These are phyloP conservation scores for Fusarium decemcellulare DNA, from an alignment of 2,329 filamentous ascomycete genomes.

Conservation along the genomic window DNA sequence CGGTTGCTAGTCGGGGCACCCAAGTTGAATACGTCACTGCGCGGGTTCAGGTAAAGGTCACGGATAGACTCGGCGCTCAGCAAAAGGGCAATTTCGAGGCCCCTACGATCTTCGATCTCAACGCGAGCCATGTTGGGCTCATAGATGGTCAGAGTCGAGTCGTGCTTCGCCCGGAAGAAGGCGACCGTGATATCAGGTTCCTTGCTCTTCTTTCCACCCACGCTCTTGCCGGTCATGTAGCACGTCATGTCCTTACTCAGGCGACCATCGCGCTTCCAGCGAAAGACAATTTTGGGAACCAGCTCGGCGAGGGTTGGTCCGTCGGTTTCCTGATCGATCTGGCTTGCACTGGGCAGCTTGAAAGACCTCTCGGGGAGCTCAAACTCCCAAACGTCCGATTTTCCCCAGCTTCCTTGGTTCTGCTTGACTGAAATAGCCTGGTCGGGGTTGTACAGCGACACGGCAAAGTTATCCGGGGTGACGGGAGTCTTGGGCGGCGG, in stretches of 20 bases:
- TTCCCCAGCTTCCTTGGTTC: conserved; percentile 84
- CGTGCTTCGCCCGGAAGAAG: conserved; percentile 81
- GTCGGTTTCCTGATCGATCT: conserved; percentile 79
- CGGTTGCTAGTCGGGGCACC: conserved; percentile 51
- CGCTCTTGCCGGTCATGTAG: conserved; percentile 84
- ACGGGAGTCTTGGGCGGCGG: conserved; percentile 76
- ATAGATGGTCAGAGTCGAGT: conserved; percentile 83
- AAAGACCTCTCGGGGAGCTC: conserved; percentile 92
- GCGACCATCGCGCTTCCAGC: conserved; percentile 90
- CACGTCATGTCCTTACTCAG: conserved; percentile 91
- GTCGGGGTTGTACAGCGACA: conserved; percentile 95
- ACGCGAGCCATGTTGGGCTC: conserved; percentile 92
- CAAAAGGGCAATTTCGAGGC: conserved; percentile 85
- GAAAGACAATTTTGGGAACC: conserved; percentile 84
- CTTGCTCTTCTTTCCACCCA: conserved; percentile 83
- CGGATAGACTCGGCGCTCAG: conserved; percentile 75
- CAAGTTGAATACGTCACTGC: conserved; percentile 85
- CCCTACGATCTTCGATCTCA: conserved; percentile 94
- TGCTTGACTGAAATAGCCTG: conserved; percentile 81
- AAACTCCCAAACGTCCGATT: conserved; percentile 89
- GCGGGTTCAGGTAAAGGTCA: conserved; percentile 75
- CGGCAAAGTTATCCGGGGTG: conserved; percentile 82
- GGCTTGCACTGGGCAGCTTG: conserved; percentile 81
- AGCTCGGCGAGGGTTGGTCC: conserved; percentile 57
- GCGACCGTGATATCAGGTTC: conserved; percentile 98